Evolutionary conservation across 148 eudicot species (phyloP), one percentile per base, ranked within the genome.

Genomic region (Rhododendron ferrugineum): DNA sequence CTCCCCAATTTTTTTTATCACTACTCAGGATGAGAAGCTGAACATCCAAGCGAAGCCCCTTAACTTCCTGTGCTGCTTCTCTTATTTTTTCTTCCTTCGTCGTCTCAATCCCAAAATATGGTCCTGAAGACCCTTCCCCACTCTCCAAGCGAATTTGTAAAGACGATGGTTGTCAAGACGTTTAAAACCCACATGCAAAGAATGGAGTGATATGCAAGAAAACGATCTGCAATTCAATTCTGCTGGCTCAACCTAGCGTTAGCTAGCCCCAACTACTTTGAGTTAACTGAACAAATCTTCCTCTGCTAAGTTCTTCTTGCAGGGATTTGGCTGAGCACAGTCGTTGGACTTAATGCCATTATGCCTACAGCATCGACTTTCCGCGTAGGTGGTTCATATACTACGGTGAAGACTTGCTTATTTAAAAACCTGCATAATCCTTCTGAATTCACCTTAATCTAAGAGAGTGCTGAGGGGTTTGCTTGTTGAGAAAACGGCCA

Each of bases 381-480:
- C 81, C 37, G 13, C 37, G 1, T 11, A 78, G 36, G 6, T 26
- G 34, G 54, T 47, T 42, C 79, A 20, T 5, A 26, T 3, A 8
- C 20, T 0, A 10, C 14, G 11, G 9, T n/a, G 34, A 6, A 77
- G 14, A n/a, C 3, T 23, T 40, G 7, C 47, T 78, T 47, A 15
- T 78, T 44, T 32, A 44, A 34, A 1, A 83, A 81, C 54, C 3
- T 87, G 22, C 86, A 26, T 44, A 84, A 83, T 42, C 68, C 50
- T 1, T 23, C 0, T 42, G 26, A 20, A 8, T 78, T 11, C 28
- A 44, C 16, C 26, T 8, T 20, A 42, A 22, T 20, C 10, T 18
- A 26, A 11, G 26, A 23, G 10, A 46, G 9, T 3, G 56, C 28
- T 42, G 5, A 11, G n/a, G 18, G 13, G 16, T 7, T 42, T 78